Base-by-base conservation (phyloP, 805 yeast genomes). In the Suhomyces xylopsoci region DNA sequence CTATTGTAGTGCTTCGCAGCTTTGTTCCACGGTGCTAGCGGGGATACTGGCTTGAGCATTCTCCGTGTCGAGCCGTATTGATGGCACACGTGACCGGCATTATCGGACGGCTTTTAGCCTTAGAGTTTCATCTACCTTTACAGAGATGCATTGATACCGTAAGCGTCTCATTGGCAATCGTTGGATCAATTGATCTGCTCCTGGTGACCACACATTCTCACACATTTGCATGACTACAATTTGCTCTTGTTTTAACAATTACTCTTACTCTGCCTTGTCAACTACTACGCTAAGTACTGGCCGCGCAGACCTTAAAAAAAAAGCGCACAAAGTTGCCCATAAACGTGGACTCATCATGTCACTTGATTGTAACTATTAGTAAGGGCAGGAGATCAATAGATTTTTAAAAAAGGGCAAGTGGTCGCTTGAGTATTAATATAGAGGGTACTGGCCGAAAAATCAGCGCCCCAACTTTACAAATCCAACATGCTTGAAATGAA, bases 401-500 rank as follows among this genome's bases (percentile, higher is more conserved):
- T 34, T 25, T 30, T 34, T 46, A 15, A 28, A 22, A 17, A 47
- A 20, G 30, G 43, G 36, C 49, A 14, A 42, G 49, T 38, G 44
- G 26, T 40, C 45, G 20, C 42, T 42, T 42, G 45, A 22, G 26
- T 24, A 22, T 42, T 42, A 24, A 42, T 42, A 20, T 20, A n/a
- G 20, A 41, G 30, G 30, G 45, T 12, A 8, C 20, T 24, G 45
- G 17, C 30, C 45, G 19, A 20, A 12, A 22, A 20, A 24, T 20
- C 7, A 12, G 22, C 30, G 10, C 12, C 30, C 3, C 17, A 32
- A 10, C n/a, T 14, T n/a, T 22, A 7, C 40, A 28, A 5, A n/a
- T 17, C 40, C 34, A 36, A 19, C 7, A 69, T 69, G 75, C 58
- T 65, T 43, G 68, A 64, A 45, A 55, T 62, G 45, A 70, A 68